These are phyloP conservation scores for Canavalia gladiata DNA, from an alignment of 306 rosid genomes.

Conservation along the genomic window DNA sequence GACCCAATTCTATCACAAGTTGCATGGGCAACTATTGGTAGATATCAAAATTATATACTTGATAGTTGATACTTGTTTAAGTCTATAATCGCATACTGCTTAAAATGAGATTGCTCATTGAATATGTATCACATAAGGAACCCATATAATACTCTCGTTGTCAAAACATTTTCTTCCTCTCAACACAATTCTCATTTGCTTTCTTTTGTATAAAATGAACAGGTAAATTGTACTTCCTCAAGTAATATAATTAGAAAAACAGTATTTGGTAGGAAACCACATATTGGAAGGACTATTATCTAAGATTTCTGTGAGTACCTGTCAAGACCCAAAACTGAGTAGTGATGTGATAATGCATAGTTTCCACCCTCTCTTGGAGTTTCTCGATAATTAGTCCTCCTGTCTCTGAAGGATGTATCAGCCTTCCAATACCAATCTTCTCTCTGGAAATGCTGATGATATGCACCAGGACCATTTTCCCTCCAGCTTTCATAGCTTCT, in stretches of 20 bases:
- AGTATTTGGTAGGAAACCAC: constrained; percentile 16
- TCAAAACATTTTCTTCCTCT: constrained; percentile 41
- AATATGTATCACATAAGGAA: constrained; percentile 31
- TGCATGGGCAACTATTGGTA: constrained; percentile 34
- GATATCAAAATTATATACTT: constrained; percentile 11
- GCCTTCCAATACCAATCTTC: constrained; percentile 99
- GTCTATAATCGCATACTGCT: neutral
- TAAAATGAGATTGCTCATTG: constrained; percentile 21
- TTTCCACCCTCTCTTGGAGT: constrained; percentile 67
- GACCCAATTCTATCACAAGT: neutral
- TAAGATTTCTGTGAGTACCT: constrained; percentile 63
- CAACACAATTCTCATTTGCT: constrained; percentile 32
- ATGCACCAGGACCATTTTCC: constrained; percentile 65
- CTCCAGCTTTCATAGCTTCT: constrained; percentile 89
- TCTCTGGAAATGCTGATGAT: constrained; percentile 85
- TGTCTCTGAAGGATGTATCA: constrained; percentile 71
- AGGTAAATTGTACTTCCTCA: constrained; percentile 17
- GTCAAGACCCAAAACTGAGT: constrained; percentile 95
- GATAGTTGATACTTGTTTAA: neutral
- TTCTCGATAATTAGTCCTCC: constrained; percentile 69
- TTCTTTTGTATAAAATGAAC: neutral
- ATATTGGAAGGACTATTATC: constrained; percentile 2
- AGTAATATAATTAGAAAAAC: constrained; percentile 14
- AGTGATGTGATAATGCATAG: constrained; percentile 89
- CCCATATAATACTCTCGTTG: neutral